phyloP scores from a whole-genome alignment of 306 rosid genomes.

The Fragaria nilgerrensis region DNA sequence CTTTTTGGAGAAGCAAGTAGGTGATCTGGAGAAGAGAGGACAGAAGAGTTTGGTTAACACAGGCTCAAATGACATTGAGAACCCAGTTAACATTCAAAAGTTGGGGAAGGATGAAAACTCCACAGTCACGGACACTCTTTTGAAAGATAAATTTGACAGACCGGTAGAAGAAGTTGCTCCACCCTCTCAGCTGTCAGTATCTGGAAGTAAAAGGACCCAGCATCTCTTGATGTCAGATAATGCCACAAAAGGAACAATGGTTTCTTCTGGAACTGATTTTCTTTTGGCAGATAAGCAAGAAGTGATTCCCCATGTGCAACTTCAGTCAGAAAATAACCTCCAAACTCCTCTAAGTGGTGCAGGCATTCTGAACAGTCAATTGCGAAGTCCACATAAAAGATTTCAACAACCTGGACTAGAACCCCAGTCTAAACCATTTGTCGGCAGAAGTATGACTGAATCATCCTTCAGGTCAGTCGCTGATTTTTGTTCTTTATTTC shows the following conservation, averaged over 20 bases:
- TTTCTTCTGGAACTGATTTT: constrained; percentile 22
- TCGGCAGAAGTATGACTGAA: constrained; percentile 16
- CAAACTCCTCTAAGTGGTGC: constrained; percentile 27
- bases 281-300: constrained; percentile 19
- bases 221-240: constrained; percentile 26
- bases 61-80: constrained; percentile 28
- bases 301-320: constrained; percentile 17
- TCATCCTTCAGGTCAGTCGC: constrained; percentile 17
- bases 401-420: constrained; percentile 22
- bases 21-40: constrained; percentile 31
- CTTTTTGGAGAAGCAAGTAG: constrained; percentile 39
- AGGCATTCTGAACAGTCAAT: constrained; percentile 24
- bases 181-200: constrained; percentile 31
- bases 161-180: constrained; percentile 27
- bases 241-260: constrained; percentile 13
- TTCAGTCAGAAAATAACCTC: constrained; percentile 30
- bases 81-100: constrained; percentile 27
- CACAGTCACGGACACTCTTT: constrained; percentile 22
- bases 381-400: constrained; percentile 31
- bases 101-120: constrained; percentile 38
- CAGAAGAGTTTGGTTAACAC: constrained; percentile 31
- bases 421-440: constrained; percentile 10
- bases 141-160: constrained; percentile 23
- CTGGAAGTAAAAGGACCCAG: constrained; percentile 31
- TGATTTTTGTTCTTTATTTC: neutral